Percentiles rank a stretch among this genome's conserved stretches.
These are phyloP conservation scores for Dispira simplex DNA, from an alignment of 192 early-diverging fungal species.

Conservation along the genomic window DNA sequence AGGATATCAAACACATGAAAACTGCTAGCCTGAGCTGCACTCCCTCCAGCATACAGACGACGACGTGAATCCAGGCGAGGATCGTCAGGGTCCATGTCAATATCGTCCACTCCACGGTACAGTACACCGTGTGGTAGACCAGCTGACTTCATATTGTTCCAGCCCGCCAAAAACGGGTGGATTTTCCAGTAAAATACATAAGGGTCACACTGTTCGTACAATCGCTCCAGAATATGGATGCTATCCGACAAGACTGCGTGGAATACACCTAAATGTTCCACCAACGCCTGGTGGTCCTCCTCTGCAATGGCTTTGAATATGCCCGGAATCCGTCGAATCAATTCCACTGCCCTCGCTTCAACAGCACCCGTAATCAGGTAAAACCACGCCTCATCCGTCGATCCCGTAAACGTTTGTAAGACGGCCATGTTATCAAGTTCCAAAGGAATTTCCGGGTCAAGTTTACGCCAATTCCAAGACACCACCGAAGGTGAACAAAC, in stretches of 20 bases:
- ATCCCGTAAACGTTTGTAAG: conserved; percentile 70
- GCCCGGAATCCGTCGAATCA: conserved; percentile 28
- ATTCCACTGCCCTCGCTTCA: conserved; percentile 66
- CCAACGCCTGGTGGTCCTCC: conserved; percentile 25
- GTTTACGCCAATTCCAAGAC: conserved; percentile 82
- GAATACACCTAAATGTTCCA: conserved; percentile 38
- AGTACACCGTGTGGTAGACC: conserved; percentile 76
- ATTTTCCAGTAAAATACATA: conserved; percentile 92
- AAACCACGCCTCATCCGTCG: conserved; percentile 93
- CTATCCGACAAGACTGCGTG: conserved; percentile 31
- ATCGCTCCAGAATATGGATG: conserved; percentile 39
- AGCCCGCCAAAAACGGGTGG: conserved; percentile 77
- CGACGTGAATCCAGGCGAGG: conserved; percentile 33
- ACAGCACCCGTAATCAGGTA: conserved; percentile 83
- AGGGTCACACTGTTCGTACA: conserved; percentile 92
- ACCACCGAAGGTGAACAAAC: conserved; percentile 74
- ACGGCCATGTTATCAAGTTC: conserved; percentile 64
- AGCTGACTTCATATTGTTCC: conserved; percentile 80
- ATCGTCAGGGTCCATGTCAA: conserved; percentile 13
- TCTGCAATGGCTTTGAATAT: conserved; percentile 53
- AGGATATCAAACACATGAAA: conserved; percentile 84
- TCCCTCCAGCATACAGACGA: conserved; percentile 75
- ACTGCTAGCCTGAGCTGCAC: conserved; percentile 86
- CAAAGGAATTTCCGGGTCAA: conserved; percentile 65
- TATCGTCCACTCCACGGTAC: conserved; percentile 73